Base-by-base conservation (phyloP, 1,139 yeast genomes). In the Sugiyamaella castrensis region DNA sequence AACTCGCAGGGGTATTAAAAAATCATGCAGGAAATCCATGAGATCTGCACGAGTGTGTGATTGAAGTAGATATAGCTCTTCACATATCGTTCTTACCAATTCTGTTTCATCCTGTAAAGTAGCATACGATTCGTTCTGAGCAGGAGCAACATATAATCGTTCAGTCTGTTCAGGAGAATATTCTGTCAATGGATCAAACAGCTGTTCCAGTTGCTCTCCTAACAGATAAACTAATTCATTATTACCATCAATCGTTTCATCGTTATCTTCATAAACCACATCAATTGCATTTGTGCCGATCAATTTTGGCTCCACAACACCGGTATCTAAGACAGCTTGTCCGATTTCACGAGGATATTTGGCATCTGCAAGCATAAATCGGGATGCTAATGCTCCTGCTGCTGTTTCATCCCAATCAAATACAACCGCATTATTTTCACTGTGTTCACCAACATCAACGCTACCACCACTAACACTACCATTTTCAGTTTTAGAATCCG, bases 131-230 rank as follows among this genome's bases (percentile, higher is more conserved):
- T 49, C 50, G 16, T 43, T 46, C 16, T 39, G 47, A 2, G 53
- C 38, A 1, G 87, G 86, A 0, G 82, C 79, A 30, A 63, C 72
- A 61, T 91, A 91, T 0, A 77, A 72, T 47, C 77, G 74, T 54
- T 85, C 89, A 44, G 95, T 79, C 33, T 82, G 81, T 65, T 91
- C 96, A 0, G 98, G 98, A 0, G 95, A 86, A 64, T 91, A 91
- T 65, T 91, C 97, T 8, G 87, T 76, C 46, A 89, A 69, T 0
- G 97, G 96, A 61, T 91, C 95, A 67, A 91, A 91, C 36, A 91
- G 68, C 58, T 86, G 94, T 56, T 89, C 96, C 43, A 88, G 71
- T 65, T 91, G 97, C 42, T 82, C 83, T 0, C 98, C 98, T 26
- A 91, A 68, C 37, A 84, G 64, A 53, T 76, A 82, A 0, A 89